phyloP scores from a whole-genome alignment of 306 rosid species.

The Betula pendula region DNA sequence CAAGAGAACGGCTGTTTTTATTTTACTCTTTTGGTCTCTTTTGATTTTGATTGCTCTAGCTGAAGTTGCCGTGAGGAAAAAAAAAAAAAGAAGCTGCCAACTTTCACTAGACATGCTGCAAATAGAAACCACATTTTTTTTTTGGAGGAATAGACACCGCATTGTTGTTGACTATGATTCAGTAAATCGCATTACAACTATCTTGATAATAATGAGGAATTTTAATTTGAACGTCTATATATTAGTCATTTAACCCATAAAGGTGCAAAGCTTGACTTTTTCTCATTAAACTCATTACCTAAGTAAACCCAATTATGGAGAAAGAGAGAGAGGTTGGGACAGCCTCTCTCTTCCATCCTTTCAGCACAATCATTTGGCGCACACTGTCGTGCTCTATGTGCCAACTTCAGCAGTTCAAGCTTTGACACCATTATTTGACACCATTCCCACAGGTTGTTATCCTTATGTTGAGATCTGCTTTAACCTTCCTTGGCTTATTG shows the following conservation, averaged over 20 bases:
- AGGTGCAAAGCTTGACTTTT: not conserved
- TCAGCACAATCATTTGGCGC: not conserved
- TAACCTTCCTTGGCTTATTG: not conserved
- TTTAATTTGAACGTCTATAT: not conserved
- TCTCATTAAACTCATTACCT: not conserved
- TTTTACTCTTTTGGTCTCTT: too few species aligned
- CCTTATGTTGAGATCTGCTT: not conserved
- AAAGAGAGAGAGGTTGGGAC: not conserved
- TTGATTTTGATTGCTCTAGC: too few species aligned
- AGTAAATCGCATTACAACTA: not conserved
- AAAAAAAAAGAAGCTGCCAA: too few species aligned
- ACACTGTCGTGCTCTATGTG: not conserved
- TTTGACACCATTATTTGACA: not conserved
- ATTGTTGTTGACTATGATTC: not conserved
- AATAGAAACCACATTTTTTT: not conserved
- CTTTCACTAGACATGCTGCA: not conserved
- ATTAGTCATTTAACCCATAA: not conserved
- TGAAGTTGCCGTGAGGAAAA: too few species aligned
- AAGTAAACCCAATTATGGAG: not conserved
- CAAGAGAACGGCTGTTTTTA: too few species aligned
- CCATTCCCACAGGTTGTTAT: not conserved
- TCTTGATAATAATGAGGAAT: not conserved
- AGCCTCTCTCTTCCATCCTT: not conserved
- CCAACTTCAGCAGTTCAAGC: not conserved
- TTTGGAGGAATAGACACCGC: too few species aligned